Evolutionary conservation across 176 grass and related monocot species (phyloP).

Genomic region (Triticum monococcum): DNA sequence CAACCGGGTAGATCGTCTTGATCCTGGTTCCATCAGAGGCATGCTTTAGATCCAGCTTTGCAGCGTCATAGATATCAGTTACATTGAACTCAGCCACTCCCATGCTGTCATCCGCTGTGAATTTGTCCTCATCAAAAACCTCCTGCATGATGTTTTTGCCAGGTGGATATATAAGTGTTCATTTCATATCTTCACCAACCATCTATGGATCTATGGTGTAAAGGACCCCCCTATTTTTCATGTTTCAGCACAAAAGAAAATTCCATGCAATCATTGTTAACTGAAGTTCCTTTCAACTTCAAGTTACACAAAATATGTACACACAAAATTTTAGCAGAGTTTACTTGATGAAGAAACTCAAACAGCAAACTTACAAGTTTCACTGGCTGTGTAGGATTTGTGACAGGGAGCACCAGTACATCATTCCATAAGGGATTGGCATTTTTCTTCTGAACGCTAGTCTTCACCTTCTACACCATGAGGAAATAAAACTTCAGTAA

Average conservation of each 20-base stretch:
- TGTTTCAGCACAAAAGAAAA: not conserved
- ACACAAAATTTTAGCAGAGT: not conserved
- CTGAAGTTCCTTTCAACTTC: not conserved
- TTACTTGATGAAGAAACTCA: slow-evolving; percentile 6
- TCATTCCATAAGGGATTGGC: slow-evolving; percentile 82
- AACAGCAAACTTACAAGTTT: slow-evolving; percentile 63
- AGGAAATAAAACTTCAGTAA: slow-evolving; percentile 29
- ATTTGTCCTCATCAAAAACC: slow-evolving; percentile 88
- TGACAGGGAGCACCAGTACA: slow-evolving; percentile 59
- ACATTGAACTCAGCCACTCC: slow-evolving; percentile 63
- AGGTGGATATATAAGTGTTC: not conserved
- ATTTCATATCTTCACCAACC: not conserved
- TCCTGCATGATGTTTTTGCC: slow-evolving; percentile 43
- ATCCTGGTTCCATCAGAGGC: slow-evolving; percentile 39
- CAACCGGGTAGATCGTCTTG: slow-evolving; percentile 56
- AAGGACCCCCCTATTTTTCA: not conserved
- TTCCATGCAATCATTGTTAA: not conserved
- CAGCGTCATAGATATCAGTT: slow-evolving; percentile 53
- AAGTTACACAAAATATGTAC: not conserved
- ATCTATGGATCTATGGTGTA: not conserved
- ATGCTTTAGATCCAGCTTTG: slow-evolving; percentile 56
- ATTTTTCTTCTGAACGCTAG: slow-evolving; percentile 76
- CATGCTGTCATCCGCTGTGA: slow-evolving; percentile 80
- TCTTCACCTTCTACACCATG: slow-evolving; percentile 67
- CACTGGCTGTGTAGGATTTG: slow-evolving; percentile 53